phyloP scores from a whole-genome alignment of 176 grass and related monocot species.

The Oryza brachyantha region DNA sequence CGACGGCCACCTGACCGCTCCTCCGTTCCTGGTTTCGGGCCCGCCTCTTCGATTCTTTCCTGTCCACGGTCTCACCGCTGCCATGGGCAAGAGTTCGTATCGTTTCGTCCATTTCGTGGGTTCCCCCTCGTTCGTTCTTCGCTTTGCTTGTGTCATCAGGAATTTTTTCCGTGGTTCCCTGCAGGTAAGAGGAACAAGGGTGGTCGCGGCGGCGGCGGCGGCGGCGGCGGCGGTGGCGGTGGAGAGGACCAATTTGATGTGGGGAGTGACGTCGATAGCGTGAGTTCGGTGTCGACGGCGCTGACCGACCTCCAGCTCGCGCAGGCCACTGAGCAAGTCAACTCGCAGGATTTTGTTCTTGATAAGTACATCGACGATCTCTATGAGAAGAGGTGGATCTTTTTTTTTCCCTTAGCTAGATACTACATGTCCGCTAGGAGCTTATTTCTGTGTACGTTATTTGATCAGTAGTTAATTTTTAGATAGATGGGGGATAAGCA shows the following conservation, averaged over 20 bases:
- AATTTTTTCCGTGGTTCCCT: not conserved
- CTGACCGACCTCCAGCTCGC: conserved; percentile 48
- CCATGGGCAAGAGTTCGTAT: conserved; percentile 31
- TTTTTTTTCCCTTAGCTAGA: not conserved
- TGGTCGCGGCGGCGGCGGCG: conserved; percentile 29
- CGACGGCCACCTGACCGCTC: conserved; percentile 20
- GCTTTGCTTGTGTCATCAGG: not conserved
- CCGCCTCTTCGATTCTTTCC: not conserved
- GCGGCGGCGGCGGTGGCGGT: not conserved
- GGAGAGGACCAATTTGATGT: conserved; percentile 45
- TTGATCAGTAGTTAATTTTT: not conserved
- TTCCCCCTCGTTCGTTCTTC: not conserved
- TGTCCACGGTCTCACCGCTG: not conserved
- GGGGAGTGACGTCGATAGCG: conserved; percentile 62
- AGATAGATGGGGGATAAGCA: not conserved
- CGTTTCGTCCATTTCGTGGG: not conserved
- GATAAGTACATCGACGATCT: conserved; percentile 61
- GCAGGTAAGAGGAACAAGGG: conserved; percentile 35
- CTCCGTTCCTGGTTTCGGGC: not conserved
- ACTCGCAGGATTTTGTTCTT: conserved; percentile 56
- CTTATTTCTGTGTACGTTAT: not conserved
- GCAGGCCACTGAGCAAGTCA: conserved; percentile 46
- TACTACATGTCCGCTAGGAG: not conserved
- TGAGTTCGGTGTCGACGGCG: conserved; percentile 47
- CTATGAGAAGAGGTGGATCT: conserved; percentile 72